These are phyloP conservation scores for Boletus sp. DNA, from an alignment of 768 basidiomycete genomes.

Conservation along the genomic window DNA sequence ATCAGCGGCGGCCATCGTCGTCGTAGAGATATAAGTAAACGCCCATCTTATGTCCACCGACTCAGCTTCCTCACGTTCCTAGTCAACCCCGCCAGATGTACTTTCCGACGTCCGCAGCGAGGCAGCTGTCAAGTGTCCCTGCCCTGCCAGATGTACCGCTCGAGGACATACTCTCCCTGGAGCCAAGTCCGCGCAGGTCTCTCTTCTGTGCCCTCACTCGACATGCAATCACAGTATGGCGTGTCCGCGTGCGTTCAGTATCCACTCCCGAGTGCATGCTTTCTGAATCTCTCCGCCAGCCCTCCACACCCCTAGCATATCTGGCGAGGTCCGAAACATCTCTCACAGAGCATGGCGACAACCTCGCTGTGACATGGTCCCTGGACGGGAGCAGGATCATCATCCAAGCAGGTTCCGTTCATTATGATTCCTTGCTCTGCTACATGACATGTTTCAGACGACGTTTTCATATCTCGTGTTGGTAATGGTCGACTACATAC, in stretches of 20 bases:
- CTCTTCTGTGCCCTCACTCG: slow-evolving; percentile 75
- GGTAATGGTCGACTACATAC: slow-evolving; percentile 58
- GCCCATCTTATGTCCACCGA: neutral
- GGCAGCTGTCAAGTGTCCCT: slow-evolving; percentile 67
- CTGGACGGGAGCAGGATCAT: slow-evolving; percentile 77
- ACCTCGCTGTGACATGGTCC: slow-evolving; percentile 72
- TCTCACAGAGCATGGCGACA: slow-evolving; percentile 80
- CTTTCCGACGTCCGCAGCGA: slow-evolving; percentile 78
- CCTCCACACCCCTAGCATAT: slow-evolving; percentile 66
- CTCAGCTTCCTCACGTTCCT: neutral
- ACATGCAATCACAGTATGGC: slow-evolving; percentile 74
- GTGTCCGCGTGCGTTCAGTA: slow-evolving; percentile 60
- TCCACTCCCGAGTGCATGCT: neutral
- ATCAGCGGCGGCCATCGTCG: slow-evolving; percentile 1
- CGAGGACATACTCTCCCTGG: slow-evolving; percentile 56
- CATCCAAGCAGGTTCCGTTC: slow-evolving; percentile 56
- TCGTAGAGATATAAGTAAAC: neutral
- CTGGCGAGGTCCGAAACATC: slow-evolving; percentile 76
- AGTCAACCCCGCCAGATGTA: slow-evolving; percentile 51
- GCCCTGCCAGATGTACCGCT: slow-evolving; percentile 59
- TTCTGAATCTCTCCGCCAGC: slow-evolving; percentile 39
- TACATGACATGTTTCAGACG: slow-evolving; percentile 48
- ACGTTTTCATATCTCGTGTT: slow-evolving; percentile 76
- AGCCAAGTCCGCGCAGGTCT: slow-evolving; percentile 69
- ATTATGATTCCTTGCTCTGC: neutral